Percentiles rank a stretch among this genome's conserved stretches.
These are phyloP conservation scores for Artemisia tridentata DNA, from an alignment of 129 eudicot genomes.

Conservation along the genomic window DNA sequence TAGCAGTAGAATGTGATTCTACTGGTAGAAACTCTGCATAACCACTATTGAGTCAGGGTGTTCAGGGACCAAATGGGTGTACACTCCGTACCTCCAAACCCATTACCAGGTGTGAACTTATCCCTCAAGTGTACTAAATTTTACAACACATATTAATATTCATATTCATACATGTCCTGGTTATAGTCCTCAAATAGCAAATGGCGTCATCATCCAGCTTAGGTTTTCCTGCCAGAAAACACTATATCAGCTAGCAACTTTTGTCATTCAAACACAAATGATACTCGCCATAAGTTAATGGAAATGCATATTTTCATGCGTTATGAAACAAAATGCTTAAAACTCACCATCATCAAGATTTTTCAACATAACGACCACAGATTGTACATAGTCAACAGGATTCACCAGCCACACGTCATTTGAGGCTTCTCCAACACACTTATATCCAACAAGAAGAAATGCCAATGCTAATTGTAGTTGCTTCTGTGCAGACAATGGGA, in stretches of 20 bases:
- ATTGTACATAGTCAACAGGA: slow-evolving; percentile 52
- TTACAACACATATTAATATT: slow-evolving; percentile 37
- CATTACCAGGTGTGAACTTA: too few species aligned
- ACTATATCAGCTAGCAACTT: slow-evolving; percentile 20
- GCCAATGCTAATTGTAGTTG: slow-evolving; percentile 61
- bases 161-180: slow-evolving; percentile 54
- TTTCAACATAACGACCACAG: slow-evolving; percentile 43
- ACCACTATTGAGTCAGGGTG: too few species aligned
- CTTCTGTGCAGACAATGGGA: slow-evolving; percentile 49
- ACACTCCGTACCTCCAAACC: too few species aligned
- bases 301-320: neutral
- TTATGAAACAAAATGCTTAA: neutral
- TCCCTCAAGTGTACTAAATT: too few species aligned
- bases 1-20: too few species aligned
- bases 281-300: neutral
- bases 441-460: slow-evolving; percentile 59
- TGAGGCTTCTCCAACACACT: slow-evolving; percentile 68
- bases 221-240: slow-evolving; percentile 51
- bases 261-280: slow-evolving; percentile 11
- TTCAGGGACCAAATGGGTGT: too few species aligned
- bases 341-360: slow-evolving; percentile 46
- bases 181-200: slow-evolving; percentile 50
- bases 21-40: too few species aligned
- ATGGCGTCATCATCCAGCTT: slow-evolving; percentile 47
- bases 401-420: slow-evolving; percentile 50